A percentile compares a stretch with the other conserved stretches of the same genome.
Evolutionary conservation across 2,329 filamentous ascomycete genomes (phyloP).

Genomic region (Apiospora koreana): DNA sequence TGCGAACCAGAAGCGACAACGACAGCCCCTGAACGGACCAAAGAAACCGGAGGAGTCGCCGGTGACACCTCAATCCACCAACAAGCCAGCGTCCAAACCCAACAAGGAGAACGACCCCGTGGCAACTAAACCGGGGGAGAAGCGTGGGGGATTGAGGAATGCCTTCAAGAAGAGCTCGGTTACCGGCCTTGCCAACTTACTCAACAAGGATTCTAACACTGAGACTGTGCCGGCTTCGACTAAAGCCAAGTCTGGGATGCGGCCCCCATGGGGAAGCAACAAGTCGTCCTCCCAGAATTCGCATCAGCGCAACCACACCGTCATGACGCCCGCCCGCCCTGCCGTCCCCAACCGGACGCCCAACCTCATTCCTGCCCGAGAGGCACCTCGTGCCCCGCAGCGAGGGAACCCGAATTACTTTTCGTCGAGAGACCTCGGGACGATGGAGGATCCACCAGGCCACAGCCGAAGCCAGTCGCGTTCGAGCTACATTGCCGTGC

Average conservation of each 20-base stretch:
- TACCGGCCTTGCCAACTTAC: slow-evolving; percentile 48
- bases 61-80: slow-evolving; percentile 23
- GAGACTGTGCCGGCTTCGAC: slow-evolving; percentile 24
- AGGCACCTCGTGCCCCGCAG: slow-evolving; percentile 36
- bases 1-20: slow-evolving; percentile 50
- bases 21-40: slow-evolving; percentile 35
- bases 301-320: slow-evolving; percentile 15
- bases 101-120: slow-evolving; percentile 25
- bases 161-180: slow-evolving; percentile 52
- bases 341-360: slow-evolving; percentile 34
- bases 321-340: slow-evolving; percentile 24
- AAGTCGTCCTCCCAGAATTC: slow-evolving; percentile 21
- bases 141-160: slow-evolving; percentile 48
- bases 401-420: slow-evolving; percentile 41
- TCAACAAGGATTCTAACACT: slow-evolving; percentile 46
- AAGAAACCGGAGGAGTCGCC: slow-evolving; percentile 24
- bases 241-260: slow-evolving; percentile 24
- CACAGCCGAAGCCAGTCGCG: slow-evolving; percentile 42
- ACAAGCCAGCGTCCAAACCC: slow-evolving; percentile 31
- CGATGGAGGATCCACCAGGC: slow-evolving; percentile 24
- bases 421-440: slow-evolving; percentile 39
- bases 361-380: slow-evolving; percentile 32
- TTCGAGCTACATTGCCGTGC: slow-evolving; percentile 51
- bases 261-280: slow-evolving; percentile 27
- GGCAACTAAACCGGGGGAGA: slow-evolving; percentile 38